Percentiles rank a stretch among this genome's conserved stretches.
phyloP scores from a whole-genome alignment of 148 eudicot genomes.

The Hydrangea macrophylla region DNA sequence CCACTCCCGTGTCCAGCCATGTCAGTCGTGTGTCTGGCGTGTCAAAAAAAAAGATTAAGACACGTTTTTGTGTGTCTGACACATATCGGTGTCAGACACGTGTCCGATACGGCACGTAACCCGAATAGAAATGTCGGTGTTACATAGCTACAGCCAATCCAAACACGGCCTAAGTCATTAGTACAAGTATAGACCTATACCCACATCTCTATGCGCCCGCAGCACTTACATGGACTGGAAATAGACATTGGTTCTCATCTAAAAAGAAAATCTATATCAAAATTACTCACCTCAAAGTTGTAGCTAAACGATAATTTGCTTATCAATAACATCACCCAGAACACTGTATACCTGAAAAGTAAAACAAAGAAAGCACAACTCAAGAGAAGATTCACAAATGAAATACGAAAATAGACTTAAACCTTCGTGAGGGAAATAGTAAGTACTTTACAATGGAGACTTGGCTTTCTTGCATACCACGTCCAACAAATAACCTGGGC shows the following conservation, averaged over 20 bases:
- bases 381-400: not conserved
- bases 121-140: too few relatives aligned
- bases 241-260: not conserved
- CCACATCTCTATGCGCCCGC: too few relatives aligned
- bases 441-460: constrained; percentile 71
- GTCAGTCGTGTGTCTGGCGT: too few relatives aligned
- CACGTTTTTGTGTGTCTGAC: too few relatives aligned
- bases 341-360: constrained; percentile 72
- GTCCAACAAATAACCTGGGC: constrained; percentile 86
- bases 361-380: constrained; percentile 2
- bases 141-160: too few relatives aligned
- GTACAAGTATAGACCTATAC: too few relatives aligned
- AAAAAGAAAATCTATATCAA: not conserved
- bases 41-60: too few relatives aligned
- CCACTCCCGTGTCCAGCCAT: too few relatives aligned
- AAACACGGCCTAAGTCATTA: too few relatives aligned
- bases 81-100: too few relatives aligned
- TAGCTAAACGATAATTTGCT: constrained; percentile 95
- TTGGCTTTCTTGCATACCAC: constrained; percentile 98
- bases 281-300: constrained; percentile 66
- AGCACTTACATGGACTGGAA: too few relatives aligned
- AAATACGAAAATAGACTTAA: constrained; percentile 12
- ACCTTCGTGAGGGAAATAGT: constrained; percentile 12
- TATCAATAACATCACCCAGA: constrained; percentile 82
- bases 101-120: too few relatives aligned